Percentiles rank a stretch among this genome's conserved stretches.
phyloP scores from a whole-genome alignment of 768 basidiomycete genomes.

The Leccinum uliginosum region DNA sequence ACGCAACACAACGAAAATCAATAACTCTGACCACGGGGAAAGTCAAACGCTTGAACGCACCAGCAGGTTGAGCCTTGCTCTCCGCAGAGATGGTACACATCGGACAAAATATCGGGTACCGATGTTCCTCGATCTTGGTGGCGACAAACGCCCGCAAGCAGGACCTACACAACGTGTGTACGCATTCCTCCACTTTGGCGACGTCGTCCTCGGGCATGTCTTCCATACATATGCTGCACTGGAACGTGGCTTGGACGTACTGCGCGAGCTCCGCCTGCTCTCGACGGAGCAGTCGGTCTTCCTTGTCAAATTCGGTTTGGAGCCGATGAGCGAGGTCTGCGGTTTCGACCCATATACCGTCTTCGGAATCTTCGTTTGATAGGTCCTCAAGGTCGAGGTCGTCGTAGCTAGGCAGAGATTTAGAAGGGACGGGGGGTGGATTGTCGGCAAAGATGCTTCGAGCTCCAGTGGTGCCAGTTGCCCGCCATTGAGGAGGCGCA shows the following conservation, averaged over 20 bases:
- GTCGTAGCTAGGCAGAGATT: slow-evolving; percentile 6
- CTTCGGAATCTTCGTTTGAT: background rate
- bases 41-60: slow-evolving; percentile 20
- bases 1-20: background rate
- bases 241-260: slow-evolving; percentile 35
- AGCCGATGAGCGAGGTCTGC: slow-evolving; percentile 23
- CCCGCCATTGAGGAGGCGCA: background rate
- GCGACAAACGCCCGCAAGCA: slow-evolving; percentile 44
- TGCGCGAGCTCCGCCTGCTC: slow-evolving; percentile 32
- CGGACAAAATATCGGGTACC: slow-evolving; percentile 61
- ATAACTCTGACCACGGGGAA: background rate
- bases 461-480: slow-evolving; percentile 6
- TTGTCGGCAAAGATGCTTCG: slow-evolving; percentile 26
- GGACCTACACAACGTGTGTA: slow-evolving; percentile 49
- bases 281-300: slow-evolving; percentile 34
- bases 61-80: slow-evolving; percentile 23
- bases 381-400: slow-evolving; percentile 7
- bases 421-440: slow-evolving; percentile 20
- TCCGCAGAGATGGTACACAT: slow-evolving; percentile 38
- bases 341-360: slow-evolving; percentile 4
- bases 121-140: slow-evolving; percentile 46
- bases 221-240: slow-evolving; percentile 58
- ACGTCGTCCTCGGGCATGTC: slow-evolving; percentile 38
- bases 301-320: slow-evolving; percentile 38
- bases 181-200: slow-evolving; percentile 41